Evolutionary conservation across 192 early-diverging fungal genomes (phyloP), one percentile per base, ranked within the genome.

Genomic region (Pilobolus umbonatus): DNA sequence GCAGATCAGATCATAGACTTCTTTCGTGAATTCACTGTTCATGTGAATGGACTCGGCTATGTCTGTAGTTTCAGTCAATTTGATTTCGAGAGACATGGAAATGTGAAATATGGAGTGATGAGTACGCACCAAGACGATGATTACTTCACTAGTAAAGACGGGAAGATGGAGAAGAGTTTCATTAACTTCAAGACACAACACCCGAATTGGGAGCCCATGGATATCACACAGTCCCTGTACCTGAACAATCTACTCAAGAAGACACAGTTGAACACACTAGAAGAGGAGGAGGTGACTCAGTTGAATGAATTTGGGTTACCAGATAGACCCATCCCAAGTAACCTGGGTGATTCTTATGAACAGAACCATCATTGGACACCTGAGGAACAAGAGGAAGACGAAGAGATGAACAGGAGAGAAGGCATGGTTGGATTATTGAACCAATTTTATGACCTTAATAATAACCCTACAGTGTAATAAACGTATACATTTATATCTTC

Each of bases 91-190:
- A 72, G 82, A 31, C 86, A 95, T 60, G 96, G 96, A 9, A 94
- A 98, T 57, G 81, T 82, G 7, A 84, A 86, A 69, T 94, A 92
- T 62, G 89, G 92, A 1, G 92, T 88, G 1, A 89, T 87, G 1
- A 75, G 76, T 15, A 65, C 69, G 17, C 72, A 75, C 3, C 67
- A 54, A 5, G 71, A 72, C 19, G 73, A 82, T 39, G 85, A 85
- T 11, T 75, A 85, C 21, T 74, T 83, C 57, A 57, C 85, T 1
- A 90, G 88, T 1, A 89, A 94, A 53, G 81, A 92, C 48, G 96
- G 93, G 29, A 99, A 99, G 71, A 97, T 99, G 97, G 95, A 98
- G 73, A 91, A 93, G 64, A 93, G 90, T 4, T 95, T 99, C 62
- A 57, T 99, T 60, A 92, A 91, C 50, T 99, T 99, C 70, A 96